A percentile compares a stretch with the other conserved stretches of the same genome.
Conservation (phyloP, 2,329 filamentous ascomycete species). For the Calonectria pseudoturangicola region DNA sequence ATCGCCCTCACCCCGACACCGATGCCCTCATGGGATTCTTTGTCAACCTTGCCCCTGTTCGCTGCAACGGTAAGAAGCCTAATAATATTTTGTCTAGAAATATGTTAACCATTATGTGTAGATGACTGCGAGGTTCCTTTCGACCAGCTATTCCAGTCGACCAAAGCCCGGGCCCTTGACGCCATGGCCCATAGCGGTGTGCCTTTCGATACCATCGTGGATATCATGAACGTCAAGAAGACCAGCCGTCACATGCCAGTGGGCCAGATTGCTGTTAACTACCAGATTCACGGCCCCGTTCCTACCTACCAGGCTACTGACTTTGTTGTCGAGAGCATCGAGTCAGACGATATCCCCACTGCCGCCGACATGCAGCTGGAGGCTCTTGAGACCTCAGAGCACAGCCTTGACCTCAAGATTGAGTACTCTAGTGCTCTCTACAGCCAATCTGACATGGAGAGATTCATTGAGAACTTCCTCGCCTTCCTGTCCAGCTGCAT, state of each 20-base stretch:
- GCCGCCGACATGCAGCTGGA: slow-evolving; percentile 52
- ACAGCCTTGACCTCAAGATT: slow-evolving; percentile 50
- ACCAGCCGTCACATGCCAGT: slow-evolving; percentile 51
- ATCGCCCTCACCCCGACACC: slow-evolving; percentile 50
- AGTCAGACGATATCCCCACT: slow-evolving; percentile 52
- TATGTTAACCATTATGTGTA: slow-evolving; percentile 16
- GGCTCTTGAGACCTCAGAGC: slow-evolving; percentile 50
- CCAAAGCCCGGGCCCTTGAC: slow-evolving; percentile 48
- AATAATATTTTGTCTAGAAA: background rate
- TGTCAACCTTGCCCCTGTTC: slow-evolving; percentile 52
- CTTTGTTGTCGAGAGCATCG: slow-evolving; percentile 49
- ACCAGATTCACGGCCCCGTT: slow-evolving; percentile 52
- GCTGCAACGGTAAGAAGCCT: slow-evolving; percentile 44
- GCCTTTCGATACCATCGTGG: slow-evolving; percentile 53
- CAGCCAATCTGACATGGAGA: slow-evolving; percentile 48
- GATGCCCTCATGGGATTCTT: slow-evolving; percentile 53
- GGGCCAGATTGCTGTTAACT: slow-evolving; percentile 53
- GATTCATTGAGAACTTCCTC: slow-evolving; percentile 54
- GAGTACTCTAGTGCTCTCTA: slow-evolving; percentile 52
- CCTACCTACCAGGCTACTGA: slow-evolving; percentile 49
- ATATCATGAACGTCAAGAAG: slow-evolving; percentile 48
- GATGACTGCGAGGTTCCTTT: slow-evolving; percentile 51
- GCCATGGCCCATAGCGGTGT: slow-evolving; percentile 50
- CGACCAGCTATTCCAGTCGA: slow-evolving; percentile 50
- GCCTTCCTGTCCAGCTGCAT: slow-evolving; percentile 53